A percentile compares a stretch with the other conserved stretches of the same genome.
phyloP scores from a whole-genome alignment of 1,284 basidiomycete species.

The Mycena citricolor region DNA sequence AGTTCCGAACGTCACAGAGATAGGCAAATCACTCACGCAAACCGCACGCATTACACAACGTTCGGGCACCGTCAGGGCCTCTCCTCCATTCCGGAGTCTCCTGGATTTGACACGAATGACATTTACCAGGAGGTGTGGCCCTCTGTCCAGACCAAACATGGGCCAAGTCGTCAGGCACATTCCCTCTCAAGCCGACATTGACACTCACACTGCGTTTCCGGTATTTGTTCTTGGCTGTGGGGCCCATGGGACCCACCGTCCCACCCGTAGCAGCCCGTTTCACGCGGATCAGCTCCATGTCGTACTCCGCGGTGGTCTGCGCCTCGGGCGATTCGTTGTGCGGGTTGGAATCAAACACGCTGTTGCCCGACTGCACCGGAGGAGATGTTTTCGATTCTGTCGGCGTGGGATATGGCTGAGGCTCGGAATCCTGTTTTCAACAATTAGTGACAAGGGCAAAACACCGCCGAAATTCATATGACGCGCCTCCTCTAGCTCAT shows the following conservation, averaged over 20 bases:
- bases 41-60: conserved; percentile 80
- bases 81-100: conserved; percentile 85
- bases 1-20: conserved; percentile 17
- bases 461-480: conserved; percentile 25
- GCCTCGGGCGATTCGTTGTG: conserved; percentile 10
- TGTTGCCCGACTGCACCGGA: too few relatives aligned
- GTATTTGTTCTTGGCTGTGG: conserved; percentile 76
- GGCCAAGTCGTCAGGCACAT: conserved; percentile 27
- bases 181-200: conserved; percentile 21
- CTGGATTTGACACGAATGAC: conserved; percentile 79
- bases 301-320: conserved; percentile 67
- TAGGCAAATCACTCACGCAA: conserved; percentile 56
- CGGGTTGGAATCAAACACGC: not conserved
- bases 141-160: conserved; percentile 50
- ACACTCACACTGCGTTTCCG: conserved; percentile 74
- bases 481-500: conserved; percentile 13
- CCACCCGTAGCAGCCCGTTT: conserved; percentile 69
- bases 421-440: conserved; percentile 2
- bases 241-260: conserved; percentile 38
- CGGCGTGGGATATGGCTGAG: conserved; percentile 28
- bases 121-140: conserved; percentile 78
- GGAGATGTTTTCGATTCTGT: conserved; percentile 15
- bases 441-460: conserved; percentile 4
- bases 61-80: conserved; percentile 76
- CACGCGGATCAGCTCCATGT: conserved; percentile 77